Evolutionary conservation across 352 stramenopile genomes (phyloP).

Genomic region (Nothophytophthora sp.): DNA sequence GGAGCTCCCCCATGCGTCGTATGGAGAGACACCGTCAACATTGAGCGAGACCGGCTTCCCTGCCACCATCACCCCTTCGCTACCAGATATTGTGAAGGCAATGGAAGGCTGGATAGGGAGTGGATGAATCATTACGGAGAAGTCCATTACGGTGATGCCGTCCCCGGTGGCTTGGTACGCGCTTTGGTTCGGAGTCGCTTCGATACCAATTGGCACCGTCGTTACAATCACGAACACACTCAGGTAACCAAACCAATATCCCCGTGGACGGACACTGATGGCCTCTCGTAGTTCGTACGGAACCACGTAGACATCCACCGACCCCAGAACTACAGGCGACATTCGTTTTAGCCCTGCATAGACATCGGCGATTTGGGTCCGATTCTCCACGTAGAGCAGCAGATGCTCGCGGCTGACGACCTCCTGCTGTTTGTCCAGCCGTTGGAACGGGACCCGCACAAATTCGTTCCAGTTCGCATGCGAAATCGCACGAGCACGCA

Average conservation of each 20-base stretch:
- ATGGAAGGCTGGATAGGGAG: constrained; percentile 12
- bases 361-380: constrained; percentile 31
- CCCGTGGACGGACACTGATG: constrained; percentile 25
- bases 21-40: constrained; percentile 6
- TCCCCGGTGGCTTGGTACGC: constrained; percentile 31
- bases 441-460: constrained; percentile 41
- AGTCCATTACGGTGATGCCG: constrained; percentile 39
- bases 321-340: constrained; percentile 15
- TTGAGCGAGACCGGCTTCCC: constrained; percentile 22
- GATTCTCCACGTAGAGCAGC: constrained; percentile 40
- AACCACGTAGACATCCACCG: constrained; percentile 33
- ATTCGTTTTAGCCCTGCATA: constrained; percentile 36
- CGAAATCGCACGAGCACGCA: constrained; percentile 13
- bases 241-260: constrained; percentile 34
- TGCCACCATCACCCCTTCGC: constrained; percentile 10
- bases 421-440: constrained; percentile 32
- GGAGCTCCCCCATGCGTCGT: constrained; percentile 13
- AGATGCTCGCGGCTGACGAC: constrained; percentile 36
- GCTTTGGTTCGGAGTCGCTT: constrained; percentile 15
- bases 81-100: constrained; percentile 5
- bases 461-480: constrained; percentile 33
- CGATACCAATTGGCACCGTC: constrained; percentile 44
- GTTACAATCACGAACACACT: constrained; percentile 46
- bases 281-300: constrained; percentile 29
- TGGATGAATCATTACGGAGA: constrained; percentile 38